Percentiles rank a stretch among this genome's conserved stretches.
These are phyloP conservation scores for Albophoma yamanashiensis DNA, from an alignment of 2,329 filamentous ascomycete species.

Conservation along the genomic window DNA sequence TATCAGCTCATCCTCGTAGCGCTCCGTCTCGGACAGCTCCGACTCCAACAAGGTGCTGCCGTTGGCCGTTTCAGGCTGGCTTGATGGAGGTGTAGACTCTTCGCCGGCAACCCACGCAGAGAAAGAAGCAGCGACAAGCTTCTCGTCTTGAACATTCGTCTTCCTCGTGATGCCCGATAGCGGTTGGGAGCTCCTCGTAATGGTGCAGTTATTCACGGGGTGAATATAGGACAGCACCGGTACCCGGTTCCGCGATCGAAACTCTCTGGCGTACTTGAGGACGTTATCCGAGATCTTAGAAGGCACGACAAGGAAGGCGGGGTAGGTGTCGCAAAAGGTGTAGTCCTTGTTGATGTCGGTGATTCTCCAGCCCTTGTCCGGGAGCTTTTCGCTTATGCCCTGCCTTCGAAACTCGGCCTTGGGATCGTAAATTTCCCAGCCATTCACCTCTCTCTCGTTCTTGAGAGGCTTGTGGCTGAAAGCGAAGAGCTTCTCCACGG, in stretches of 20 bases:
- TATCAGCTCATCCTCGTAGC: constrained; percentile 58
- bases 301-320: constrained; percentile 73
- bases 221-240: constrained; percentile 91
- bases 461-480: constrained; percentile 73
- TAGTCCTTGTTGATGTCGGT: constrained; percentile 87
- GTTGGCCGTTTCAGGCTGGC: constrained; percentile 38
- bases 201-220: constrained; percentile 91
- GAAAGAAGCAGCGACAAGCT: constrained; percentile 86
- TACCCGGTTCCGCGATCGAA: constrained; percentile 81
- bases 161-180: constrained; percentile 77
- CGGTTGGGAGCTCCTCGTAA: constrained; percentile 89
- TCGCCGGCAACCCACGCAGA: constrained; percentile 27
- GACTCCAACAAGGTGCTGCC: constrained; percentile 24
- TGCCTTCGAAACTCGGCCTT: constrained; percentile 77
- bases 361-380: constrained; percentile 76
- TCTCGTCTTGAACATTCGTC: constrained; percentile 91
- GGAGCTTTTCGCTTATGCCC: constrained; percentile 73
- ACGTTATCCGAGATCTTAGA: constrained; percentile 92
- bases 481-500: constrained; percentile 82
- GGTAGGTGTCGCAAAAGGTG: constrained; percentile 86
- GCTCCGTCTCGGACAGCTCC: constrained; percentile 52
- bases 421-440: constrained; percentile 79
- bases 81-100: constrained; percentile 25
- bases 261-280: constrained; percentile 82
- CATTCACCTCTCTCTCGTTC: constrained; percentile 63